A percentile compares a stretch with the other conserved stretches of the same genome.
Conservation (phyloP, 768 basidiomycete genomes). For the Mycena belliarum region DNA sequence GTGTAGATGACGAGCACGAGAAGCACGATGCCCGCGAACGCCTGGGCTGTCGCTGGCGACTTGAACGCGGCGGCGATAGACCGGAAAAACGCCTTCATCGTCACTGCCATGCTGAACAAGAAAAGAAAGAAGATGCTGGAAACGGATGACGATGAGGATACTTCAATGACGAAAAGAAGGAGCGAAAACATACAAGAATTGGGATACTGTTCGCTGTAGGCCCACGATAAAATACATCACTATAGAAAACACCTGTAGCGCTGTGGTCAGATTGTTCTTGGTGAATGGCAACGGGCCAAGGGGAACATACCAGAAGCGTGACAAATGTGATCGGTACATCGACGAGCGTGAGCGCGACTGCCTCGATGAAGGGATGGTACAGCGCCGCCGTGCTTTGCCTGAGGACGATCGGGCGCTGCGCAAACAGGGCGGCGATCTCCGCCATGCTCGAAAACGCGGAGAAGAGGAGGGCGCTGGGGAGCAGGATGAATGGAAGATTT, state of each 20-base stretch:
- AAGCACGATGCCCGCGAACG: slow-evolving; percentile 39
- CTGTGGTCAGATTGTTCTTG: neutral
- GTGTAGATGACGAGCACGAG: slow-evolving; percentile 52
- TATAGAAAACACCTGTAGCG: slow-evolving; percentile 31
- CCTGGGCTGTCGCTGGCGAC: slow-evolving; percentile 48
- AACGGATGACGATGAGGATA: neutral
- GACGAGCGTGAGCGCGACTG: slow-evolving; percentile 45
- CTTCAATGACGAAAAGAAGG: neutral
- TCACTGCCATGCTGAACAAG: slow-evolving; percentile 46
- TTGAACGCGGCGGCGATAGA: slow-evolving; percentile 50
- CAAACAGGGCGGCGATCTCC: slow-evolving; percentile 55
- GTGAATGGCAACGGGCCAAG: neutral
- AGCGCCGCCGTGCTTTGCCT: slow-evolving; percentile 46
- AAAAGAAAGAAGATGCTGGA: slow-evolving; percentile 50
- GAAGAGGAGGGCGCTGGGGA: slow-evolving; percentile 53
- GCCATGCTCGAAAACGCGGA: slow-evolving; percentile 61
- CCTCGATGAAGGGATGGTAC: slow-evolving; percentile 52
- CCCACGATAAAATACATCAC: slow-evolving; percentile 53
- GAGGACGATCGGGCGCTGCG: slow-evolving; percentile 47
- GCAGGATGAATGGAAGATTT: neutral
- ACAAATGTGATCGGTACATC: slow-evolving; percentile 40
- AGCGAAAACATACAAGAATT: slow-evolving; percentile 52
- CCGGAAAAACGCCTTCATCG: slow-evolving; percentile 71
- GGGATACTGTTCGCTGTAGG: slow-evolving; percentile 41
- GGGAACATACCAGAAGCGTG: slow-evolving; percentile 22